Conservation (phyloP, 352 stramenopile genomes). For the Globisporangium cystogenes region DNA sequence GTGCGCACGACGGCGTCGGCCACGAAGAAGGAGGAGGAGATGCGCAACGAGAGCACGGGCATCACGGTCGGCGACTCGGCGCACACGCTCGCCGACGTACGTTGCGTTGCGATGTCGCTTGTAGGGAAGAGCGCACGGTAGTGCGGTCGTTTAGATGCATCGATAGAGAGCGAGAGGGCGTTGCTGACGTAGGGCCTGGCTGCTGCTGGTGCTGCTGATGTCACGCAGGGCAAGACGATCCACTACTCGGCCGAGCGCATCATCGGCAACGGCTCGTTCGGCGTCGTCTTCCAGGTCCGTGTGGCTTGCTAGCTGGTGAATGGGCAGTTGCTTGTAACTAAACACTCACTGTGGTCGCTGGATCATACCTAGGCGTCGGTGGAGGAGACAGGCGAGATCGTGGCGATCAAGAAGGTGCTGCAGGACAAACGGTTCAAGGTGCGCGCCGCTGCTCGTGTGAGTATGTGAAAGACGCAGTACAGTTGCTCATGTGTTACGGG, state of each 20-base stretch:
- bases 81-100: slow-evolving; percentile 77
- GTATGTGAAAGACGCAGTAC: neutral
- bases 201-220: too few species aligned
- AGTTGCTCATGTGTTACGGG: neutral
- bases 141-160: too few species aligned
- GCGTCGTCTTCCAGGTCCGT: slow-evolving; percentile 96
- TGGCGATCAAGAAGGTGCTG: slow-evolving; percentile 99
- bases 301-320: neutral
- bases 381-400: slow-evolving; percentile 96
- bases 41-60: slow-evolving; percentile 81
- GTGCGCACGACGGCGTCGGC: slow-evolving; percentile 33
- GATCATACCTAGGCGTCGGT: slow-evolving; percentile 72
- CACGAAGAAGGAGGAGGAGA: slow-evolving; percentile 69
- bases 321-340: neutral
- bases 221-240: slow-evolving; percentile 75
- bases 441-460: neutral
- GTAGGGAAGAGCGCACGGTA: neutral
- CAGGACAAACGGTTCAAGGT: slow-evolving; percentile 99
- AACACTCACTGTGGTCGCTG: neutral
- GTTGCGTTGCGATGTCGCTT: slow-evolving; percentile 9
- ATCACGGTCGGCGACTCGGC: slow-evolving; percentile 79
- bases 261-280: slow-evolving; percentile 99
- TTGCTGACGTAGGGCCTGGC: neutral
- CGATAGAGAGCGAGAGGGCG: too few species aligned
- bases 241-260: slow-evolving; percentile 98